Evolutionary conservation across 2,329 filamentous ascomycete species (phyloP).

Genomic region (Cercospora citrullina): DNA sequence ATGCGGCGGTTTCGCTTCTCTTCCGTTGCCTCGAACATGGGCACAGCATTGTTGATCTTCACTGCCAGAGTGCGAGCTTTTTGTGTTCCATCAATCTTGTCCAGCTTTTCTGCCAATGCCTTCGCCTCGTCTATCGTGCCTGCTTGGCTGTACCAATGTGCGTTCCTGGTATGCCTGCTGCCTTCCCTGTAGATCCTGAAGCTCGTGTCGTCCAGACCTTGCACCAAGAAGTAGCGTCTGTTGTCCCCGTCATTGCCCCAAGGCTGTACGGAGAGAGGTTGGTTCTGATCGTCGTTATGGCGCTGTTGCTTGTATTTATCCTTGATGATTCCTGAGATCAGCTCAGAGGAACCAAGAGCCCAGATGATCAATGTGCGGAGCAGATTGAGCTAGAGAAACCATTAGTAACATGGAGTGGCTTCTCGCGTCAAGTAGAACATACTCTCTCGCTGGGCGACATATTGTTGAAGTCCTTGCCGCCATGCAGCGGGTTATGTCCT

Average conservation of each 20-base stretch:
- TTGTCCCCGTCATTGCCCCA: conserved; percentile 91
- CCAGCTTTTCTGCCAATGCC: conserved; percentile 71
- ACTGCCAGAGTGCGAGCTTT: conserved; percentile 76
- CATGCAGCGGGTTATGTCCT: conserved; percentile 77
- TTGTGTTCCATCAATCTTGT: conserved; percentile 73
- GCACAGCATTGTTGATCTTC: conserved; percentile 76
- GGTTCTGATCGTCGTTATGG: conserved; percentile 75
- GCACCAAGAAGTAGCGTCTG: conserved; percentile 88
- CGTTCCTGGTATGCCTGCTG: conserved; percentile 70
- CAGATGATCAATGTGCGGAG: conserved; percentile 82
- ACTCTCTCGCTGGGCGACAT: conserved; percentile 83
- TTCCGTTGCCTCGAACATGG: conserved; percentile 89
- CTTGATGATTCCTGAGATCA: conserved; percentile 76
- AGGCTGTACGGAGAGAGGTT: conserved; percentile 82
- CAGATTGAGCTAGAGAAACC: conserved; percentile 68
- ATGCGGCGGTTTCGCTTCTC: conserved; percentile 95
- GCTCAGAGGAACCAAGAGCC: conserved; percentile 85
- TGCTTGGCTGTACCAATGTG: conserved; percentile 89
- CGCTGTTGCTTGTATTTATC: conserved; percentile 85
- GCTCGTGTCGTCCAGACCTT: conserved; percentile 89
- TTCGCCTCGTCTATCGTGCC: conserved; percentile 85
- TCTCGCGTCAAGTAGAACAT: conserved; percentile 37
- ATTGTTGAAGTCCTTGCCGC: conserved; percentile 74
- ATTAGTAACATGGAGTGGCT: not conserved
- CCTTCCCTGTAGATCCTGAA: conserved; percentile 95